phyloP scores from a whole-genome alignment of 1,284 basidiomycete species.

The Jaminaea rosea region DNA sequence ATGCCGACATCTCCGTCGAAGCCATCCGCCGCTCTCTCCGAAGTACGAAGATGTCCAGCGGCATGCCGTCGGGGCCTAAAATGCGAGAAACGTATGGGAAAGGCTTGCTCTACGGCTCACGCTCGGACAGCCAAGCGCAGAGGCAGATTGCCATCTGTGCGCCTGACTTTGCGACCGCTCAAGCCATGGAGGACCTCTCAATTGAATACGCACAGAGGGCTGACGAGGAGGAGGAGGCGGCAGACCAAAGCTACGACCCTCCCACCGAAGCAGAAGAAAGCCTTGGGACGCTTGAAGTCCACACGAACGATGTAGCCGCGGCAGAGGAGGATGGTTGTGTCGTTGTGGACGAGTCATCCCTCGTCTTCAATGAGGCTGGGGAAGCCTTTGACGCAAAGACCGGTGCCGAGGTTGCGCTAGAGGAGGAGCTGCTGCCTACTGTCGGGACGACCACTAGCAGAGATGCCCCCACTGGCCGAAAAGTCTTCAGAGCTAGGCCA shows the following conservation, averaged over 20 bases:
- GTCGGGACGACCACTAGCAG: neutral
- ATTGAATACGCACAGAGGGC: too few relatives aligned
- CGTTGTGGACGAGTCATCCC: constrained; percentile 5
- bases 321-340: constrained; percentile 1
- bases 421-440: constrained; percentile 3
- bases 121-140: constrained; percentile 8
- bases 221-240: too few relatives aligned
- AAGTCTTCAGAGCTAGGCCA: constrained; percentile 63
- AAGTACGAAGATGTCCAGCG: neutral
- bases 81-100: constrained; percentile 10
- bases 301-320: neutral
- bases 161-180: constrained; percentile 11
- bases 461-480: neutral
- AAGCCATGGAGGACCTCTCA: constrained; percentile 4
- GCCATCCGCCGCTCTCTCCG: neutral
- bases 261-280: too few relatives aligned
- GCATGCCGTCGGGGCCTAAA: neutral
- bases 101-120: constrained; percentile 22
- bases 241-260: too few relatives aligned
- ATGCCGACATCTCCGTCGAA: constrained; percentile 3
- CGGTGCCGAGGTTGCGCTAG: constrained; percentile 8
- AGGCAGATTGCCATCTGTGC: constrained; percentile 23
- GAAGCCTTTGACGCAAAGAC: constrained; percentile 10
- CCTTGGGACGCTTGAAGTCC: too few relatives aligned
- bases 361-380: constrained; percentile 12